Base-by-base conservation (phyloP, 306 rosid genomes). In the Sphenostylis stenocarpa region DNA sequence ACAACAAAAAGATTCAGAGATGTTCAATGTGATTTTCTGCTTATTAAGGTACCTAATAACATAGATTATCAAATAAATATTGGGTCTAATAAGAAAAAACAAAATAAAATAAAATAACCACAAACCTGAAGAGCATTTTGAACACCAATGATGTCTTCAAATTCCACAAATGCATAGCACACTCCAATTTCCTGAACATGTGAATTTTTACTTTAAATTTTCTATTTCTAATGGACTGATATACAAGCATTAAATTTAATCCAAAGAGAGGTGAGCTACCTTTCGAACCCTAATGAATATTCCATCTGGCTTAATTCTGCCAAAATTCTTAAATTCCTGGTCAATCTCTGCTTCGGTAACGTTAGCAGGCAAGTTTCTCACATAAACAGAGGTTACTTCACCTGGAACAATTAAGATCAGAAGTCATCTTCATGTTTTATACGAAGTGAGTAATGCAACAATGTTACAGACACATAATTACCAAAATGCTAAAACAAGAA, bases 141-240 rank as follows among this genome's bases (percentile, higher is more conserved):
- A 76, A 92, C 96, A 7, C 99, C 90, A 57, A 44, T 6, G 56
- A 92, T 76, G 82, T 95, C 99, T 86, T 95, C 99, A 33, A 88
- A 95, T 86, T 95, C 99, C 67, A 95, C 99, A 79, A 95, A 90
- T 56, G 97, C 99, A 71, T 92, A 90, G 86, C 99, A 95, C 60
- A 90, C 96, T 78, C 97, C 97, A 70, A 95, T 85, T 79, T 95
- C 99, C 99, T 95, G 96, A n/a, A 76, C 33, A 53, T 28, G 70
- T 26, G 64, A 81, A 74, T 47, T 67, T 76, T 75, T 70, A 58
- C 51, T 55, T 79, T 41, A 89, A 75, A 53, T 64, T 52, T 8
- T 75, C 9, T 14, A 0, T 70, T 69, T 52, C 36, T 17, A 47
- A 38, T 39, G 68, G 21, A 74, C 36, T 38, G 49, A 39, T 33